Percentiles rank a stretch among this genome's conserved stretches.
Conservation (phyloP, 1,139 yeast genomes). For the Pichia cactophila region DNA sequence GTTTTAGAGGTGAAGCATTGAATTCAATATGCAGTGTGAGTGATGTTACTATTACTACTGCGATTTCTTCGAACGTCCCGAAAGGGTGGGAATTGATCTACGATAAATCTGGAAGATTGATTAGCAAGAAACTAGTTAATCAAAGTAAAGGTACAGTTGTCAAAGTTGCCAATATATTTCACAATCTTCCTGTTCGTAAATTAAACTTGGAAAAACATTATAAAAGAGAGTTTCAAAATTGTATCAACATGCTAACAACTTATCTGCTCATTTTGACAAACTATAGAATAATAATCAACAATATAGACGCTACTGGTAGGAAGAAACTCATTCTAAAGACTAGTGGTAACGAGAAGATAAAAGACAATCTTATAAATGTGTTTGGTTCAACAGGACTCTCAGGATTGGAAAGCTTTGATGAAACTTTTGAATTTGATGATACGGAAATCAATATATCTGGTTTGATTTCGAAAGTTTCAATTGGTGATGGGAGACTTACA, state of each 20-base stretch:
- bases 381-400: constrained; percentile 62
- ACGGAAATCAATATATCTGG: constrained; percentile 43
- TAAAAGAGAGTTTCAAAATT: constrained; percentile 65
- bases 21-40: constrained; percentile 57
- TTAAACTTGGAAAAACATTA: constrained; percentile 63
- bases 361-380: constrained; percentile 55
- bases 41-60: constrained; percentile 47
- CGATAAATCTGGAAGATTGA: constrained; percentile 45
- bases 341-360: constrained; percentile 39
- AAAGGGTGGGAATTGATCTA: constrained; percentile 48
- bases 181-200: constrained; percentile 63
- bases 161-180: constrained; percentile 44
- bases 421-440: constrained; percentile 7
- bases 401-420: constrained; percentile 45
- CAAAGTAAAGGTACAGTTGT: constrained; percentile 58
- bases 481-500: constrained; percentile 66
- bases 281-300: constrained; percentile 52
- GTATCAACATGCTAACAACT: constrained; percentile 54
- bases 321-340: constrained; percentile 44
- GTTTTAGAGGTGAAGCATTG: constrained; percentile 83
- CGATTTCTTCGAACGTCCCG: constrained; percentile 45
- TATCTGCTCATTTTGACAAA: constrained; percentile 57
- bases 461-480: constrained; percentile 62
- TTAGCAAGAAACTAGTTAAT: constrained; percentile 34
- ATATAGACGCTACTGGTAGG: constrained; percentile 42